phyloP scores from a whole-genome alignment of 805 yeast species.

The Saccharomycopsis capsularis region DNA sequence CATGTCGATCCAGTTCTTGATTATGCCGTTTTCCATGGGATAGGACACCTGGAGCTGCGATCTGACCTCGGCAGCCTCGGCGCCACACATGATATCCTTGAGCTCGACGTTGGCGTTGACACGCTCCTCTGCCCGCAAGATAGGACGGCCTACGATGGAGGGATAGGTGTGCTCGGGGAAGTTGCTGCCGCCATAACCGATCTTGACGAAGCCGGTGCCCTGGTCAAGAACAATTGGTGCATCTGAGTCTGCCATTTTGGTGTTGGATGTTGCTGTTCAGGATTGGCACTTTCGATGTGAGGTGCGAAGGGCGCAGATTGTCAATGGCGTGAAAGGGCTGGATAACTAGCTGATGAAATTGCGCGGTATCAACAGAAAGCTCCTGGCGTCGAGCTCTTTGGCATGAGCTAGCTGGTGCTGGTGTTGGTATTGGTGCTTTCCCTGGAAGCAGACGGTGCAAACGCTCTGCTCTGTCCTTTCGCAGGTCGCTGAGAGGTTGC shows the following conservation, averaged over 20 bases:
- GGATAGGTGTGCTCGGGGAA: slow-evolving; percentile 97
- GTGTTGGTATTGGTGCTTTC: too few species aligned
- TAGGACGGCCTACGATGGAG: slow-evolving; percentile 95
- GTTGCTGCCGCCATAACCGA: slow-evolving; percentile 94
- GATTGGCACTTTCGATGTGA: too few species aligned
- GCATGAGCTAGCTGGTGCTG: too few species aligned
- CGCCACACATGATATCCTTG: slow-evolving; percentile 96
- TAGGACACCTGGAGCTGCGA: slow-evolving; percentile 88
- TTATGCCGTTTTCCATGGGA: slow-evolving; percentile 98
- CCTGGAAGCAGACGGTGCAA: too few species aligned
- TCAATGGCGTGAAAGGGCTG: too few species aligned
- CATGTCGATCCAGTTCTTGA: slow-evolving; percentile 98
- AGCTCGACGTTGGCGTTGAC: slow-evolving; percentile 61
- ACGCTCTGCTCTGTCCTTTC: too few species aligned
- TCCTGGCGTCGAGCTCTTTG: too few species aligned
- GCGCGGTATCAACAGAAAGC: too few species aligned
- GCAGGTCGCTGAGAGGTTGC: too few species aligned
- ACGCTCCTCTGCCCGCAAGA: slow-evolving; percentile 92
- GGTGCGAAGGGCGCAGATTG: too few species aligned
- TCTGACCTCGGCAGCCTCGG: slow-evolving; percentile 87
- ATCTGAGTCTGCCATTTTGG: neutral
- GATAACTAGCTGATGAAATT: too few species aligned
- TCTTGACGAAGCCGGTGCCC: slow-evolving; percentile 97
- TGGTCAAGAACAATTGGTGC: slow-evolving; percentile 74
- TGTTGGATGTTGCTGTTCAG: too few species aligned